Percentiles rank a stretch among this genome's conserved stretches.
phyloP scores from a whole-genome alignment of 2,329 filamentous ascomycete species.

The Leptosphaerulina australis region DNA sequence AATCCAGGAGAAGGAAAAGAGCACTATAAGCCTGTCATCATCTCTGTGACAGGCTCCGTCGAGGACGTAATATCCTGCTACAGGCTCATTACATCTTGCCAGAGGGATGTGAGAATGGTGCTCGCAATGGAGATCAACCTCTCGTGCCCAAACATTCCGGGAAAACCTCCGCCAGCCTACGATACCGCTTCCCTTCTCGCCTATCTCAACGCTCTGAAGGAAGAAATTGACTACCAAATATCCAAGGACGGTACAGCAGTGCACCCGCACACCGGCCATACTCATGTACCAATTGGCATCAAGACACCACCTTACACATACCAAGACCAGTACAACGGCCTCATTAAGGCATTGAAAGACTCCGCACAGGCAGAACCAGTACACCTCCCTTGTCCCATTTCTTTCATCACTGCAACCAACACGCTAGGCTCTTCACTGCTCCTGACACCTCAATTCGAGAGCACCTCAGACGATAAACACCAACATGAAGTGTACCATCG shows the following conservation, averaged over 20 bases:
- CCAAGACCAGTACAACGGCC: slow-evolving; percentile 64
- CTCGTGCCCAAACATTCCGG: slow-evolving; percentile 76
- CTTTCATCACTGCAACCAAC: slow-evolving; percentile 77
- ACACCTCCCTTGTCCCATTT: slow-evolving; percentile 52
- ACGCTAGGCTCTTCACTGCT: slow-evolving; percentile 73
- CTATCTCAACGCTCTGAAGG: slow-evolving; percentile 61
- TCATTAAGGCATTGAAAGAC: slow-evolving; percentile 60
- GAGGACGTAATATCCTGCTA: slow-evolving; percentile 65
- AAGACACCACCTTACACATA: slow-evolving; percentile 82
- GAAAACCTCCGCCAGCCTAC: slow-evolving; percentile 74
- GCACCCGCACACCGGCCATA: slow-evolving; percentile 14
- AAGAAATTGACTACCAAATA: slow-evolving; percentile 31
- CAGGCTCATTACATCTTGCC: slow-evolving; percentile 50
- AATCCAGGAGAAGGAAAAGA: not conserved
- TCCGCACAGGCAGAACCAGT: slow-evolving; percentile 27
- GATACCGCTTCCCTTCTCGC: slow-evolving; percentile 55
- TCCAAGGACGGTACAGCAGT: slow-evolving; percentile 3
- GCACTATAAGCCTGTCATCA: slow-evolving; percentile 65
- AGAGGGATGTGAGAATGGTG: slow-evolving; percentile 50
- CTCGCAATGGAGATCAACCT: slow-evolving; percentile 79
- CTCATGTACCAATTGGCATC: slow-evolving; percentile 62
- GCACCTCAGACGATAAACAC: slow-evolving; percentile 13
- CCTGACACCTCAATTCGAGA: slow-evolving; percentile 45
- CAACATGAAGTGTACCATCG: slow-evolving; percentile 27
- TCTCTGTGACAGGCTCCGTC: slow-evolving; percentile 72